Percentiles rank a stretch among this genome's conserved stretches.
These are phyloP conservation scores for Botryotinia convoluta DNA, from an alignment of 2,329 filamentous ascomycete species.

Conservation along the genomic window DNA sequence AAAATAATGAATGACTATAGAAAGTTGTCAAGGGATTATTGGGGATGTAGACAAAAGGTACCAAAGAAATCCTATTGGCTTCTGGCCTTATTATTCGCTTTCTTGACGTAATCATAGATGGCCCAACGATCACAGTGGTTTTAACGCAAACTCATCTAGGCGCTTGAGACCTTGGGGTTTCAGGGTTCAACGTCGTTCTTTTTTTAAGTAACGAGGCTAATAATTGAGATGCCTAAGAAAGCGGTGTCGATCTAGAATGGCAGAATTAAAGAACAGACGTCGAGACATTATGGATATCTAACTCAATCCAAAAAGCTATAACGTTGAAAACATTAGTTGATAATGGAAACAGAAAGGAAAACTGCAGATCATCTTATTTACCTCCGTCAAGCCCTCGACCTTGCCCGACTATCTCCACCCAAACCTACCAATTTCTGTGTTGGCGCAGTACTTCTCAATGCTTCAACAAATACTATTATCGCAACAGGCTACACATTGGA, in stretches of 20 bases:
- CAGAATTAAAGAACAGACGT: slow-evolving; percentile 2
- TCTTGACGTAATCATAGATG: slow-evolving; percentile 6
- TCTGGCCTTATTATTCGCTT: background rate
- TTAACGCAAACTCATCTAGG: background rate
- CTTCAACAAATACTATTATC: slow-evolving; percentile 57
- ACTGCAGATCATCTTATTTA: slow-evolving; percentile 40
- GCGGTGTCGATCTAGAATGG: slow-evolving; percentile 6
- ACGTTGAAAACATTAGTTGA: background rate
- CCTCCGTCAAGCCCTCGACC: slow-evolving; percentile 70
- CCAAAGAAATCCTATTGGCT: slow-evolving; percentile 5
- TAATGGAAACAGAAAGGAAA: background rate
- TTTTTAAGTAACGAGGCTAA: background rate
- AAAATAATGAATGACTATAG: background rate
- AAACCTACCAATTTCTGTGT: slow-evolving; percentile 92
- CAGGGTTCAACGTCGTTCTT: background rate
- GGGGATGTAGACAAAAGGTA: background rate
- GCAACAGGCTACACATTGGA: slow-evolving; percentile 89
- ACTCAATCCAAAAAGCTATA: background rate
- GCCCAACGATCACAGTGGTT: background rate
- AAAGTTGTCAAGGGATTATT: background rate
- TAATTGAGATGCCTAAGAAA: background rate
- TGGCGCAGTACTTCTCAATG: slow-evolving; percentile 77
- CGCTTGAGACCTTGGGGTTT: background rate
- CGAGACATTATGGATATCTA: background rate
- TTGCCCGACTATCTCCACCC: slow-evolving; percentile 76